phyloP scores from a whole-genome alignment of 2,329 filamentous ascomycete species.

The Alternaria dauci region DNA sequence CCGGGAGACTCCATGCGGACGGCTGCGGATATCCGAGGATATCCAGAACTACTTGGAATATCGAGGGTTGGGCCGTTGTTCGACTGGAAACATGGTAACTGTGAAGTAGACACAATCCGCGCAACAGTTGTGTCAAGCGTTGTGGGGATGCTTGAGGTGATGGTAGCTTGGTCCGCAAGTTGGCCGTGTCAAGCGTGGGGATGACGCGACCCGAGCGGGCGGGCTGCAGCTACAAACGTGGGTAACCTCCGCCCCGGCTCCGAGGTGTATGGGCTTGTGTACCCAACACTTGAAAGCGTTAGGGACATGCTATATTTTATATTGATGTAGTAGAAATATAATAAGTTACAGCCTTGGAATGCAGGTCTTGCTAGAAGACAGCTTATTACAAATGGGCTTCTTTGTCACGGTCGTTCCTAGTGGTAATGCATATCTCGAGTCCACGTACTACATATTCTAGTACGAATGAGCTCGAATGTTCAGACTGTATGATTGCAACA shows the following conservation, averaged over 20 bases:
- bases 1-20: slow-evolving; percentile 35
- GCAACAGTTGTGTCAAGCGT: neutral
- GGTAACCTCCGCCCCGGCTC: slow-evolving; percentile 10
- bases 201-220: slow-evolving; percentile 16
- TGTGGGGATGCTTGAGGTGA: neutral
- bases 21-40: slow-evolving; percentile 21
- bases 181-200: slow-evolving; percentile 15
- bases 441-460: no score
- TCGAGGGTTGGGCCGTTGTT: slow-evolving; percentile 1
- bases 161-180: slow-evolving; percentile 11
- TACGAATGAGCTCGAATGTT: no score
- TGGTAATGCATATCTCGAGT: no score
- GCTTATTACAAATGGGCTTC: no score
- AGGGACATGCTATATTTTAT: neutral
- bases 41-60: neutral
- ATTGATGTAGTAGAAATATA: neutral
- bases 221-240: slow-evolving; percentile 1
- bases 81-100: slow-evolving; percentile 7
- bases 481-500: no score
- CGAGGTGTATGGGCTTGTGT: neutral
- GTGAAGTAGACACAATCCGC: neutral
- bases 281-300: neutral
- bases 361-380: no score
- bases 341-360: no score
- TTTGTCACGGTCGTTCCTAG: no score